phyloP scores from a whole-genome alignment of 257 asterid genomes.

The Penstemon barbatus region DNA sequence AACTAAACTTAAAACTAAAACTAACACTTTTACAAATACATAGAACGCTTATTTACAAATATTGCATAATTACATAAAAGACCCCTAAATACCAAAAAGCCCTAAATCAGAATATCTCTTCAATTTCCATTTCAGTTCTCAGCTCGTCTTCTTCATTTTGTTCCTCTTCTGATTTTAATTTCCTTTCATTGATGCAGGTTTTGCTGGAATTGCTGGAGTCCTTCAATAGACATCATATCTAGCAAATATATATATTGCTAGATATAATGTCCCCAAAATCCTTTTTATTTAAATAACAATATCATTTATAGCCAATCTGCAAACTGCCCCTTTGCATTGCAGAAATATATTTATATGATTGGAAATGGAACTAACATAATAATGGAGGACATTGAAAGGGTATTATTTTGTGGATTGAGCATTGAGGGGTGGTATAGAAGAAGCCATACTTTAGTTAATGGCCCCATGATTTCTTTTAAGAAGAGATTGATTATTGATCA shows the following conservation, averaged over 20 bases:
- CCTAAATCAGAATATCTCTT: no score
- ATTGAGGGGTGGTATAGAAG: constrained; percentile 6
- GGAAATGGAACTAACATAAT: constrained; percentile 13
- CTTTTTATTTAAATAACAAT: constrained; percentile 24
- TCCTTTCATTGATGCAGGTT: no score
- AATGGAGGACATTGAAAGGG: not conserved
- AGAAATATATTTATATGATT: constrained; percentile 18
- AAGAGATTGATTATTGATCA: constrained; percentile 33
- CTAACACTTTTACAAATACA: no score
- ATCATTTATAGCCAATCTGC: constrained; percentile 29
- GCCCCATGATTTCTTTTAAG: constrained; percentile 38
- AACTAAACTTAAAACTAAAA: no score
- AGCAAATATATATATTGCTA: constrained; percentile 13
- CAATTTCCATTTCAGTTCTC: no score
- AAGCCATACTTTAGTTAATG: constrained; percentile 26
- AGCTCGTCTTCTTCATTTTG: no score
- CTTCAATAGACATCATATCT: no score
- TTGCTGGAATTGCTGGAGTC: no score
- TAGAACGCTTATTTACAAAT: no score
- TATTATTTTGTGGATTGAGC: constrained; percentile 1
- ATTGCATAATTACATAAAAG: no score
- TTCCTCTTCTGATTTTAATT: no score
- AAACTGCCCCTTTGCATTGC: constrained; percentile 31
- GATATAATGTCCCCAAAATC: constrained; percentile 38
- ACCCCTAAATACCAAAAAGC: no score